phyloP scores from a whole-genome alignment of 441 rosid species.

The Metrosideros polymorpha region DNA sequence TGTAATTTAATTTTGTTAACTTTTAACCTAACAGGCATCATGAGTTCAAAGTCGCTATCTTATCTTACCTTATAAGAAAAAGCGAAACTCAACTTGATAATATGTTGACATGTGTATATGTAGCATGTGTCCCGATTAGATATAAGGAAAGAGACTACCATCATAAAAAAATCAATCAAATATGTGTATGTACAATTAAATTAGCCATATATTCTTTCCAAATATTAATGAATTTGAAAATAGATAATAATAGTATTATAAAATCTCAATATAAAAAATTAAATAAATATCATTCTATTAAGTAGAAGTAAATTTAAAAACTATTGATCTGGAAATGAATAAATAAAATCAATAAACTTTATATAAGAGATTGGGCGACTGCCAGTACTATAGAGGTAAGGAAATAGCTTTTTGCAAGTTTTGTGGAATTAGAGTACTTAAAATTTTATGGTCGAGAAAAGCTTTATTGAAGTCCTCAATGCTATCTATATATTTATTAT shows the following conservation, averaged over 20 bases:
- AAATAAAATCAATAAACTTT: neutral
- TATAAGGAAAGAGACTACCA: neutral
- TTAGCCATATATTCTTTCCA: neutral
- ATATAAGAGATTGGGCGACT: neutral
- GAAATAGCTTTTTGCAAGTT: neutral
- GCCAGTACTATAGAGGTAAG: neutral
- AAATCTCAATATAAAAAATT: neutral
- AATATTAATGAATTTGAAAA: neutral
- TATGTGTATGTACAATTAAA: neutral
- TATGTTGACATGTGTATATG: neutral
- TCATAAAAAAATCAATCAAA: neutral
- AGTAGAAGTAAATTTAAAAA: neutral
- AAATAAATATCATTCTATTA: neutral
- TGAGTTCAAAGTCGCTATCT: neutral
- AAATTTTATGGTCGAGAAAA: neutral
- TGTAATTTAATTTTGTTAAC: neutral
- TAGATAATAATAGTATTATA: neutral
- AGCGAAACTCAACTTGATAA: neutral
- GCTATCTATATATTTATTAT: neutral
- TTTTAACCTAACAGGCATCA: neutral
- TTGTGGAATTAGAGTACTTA: neutral
- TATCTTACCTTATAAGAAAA: neutral
- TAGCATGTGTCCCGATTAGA: neutral
- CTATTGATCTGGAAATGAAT: neutral
- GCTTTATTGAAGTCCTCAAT: neutral